Evolutionary conservation across 1,284 basidiomycete genomes (phyloP), one percentile per base, ranked within the genome.

Genomic region (Sanghuangporus weigelae): DNA sequence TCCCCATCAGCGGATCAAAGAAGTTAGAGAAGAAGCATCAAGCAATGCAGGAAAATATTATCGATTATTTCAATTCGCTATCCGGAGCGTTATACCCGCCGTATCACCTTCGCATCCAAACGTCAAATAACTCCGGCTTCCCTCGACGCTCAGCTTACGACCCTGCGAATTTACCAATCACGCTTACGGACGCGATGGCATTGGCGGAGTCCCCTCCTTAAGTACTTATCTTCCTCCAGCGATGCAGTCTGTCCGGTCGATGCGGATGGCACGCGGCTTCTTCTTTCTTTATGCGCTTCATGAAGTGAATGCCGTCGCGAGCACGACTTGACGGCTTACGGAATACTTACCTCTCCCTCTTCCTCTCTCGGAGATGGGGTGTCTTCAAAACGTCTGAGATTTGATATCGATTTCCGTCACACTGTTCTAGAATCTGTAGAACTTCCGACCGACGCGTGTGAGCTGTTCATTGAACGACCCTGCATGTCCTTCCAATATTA

Each of bases 1-100:
- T 31, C 23, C 19, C 6, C 44, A 57, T 57, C 56, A 57, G 56
- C 56, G 56, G 56, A 57, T 57, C 56, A 57, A 57, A 42, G 35
- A 46, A 42, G 23, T n/a, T 42, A 10, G 26, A 51, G 26, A n/a
- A n/a, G 19, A n/a, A 19, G 44, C 11, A 7, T n/a, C 12, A 7
- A 42, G 40, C 3, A 42, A 42, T 42, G 40, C n/a, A 42, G 11
- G 40, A 12, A n/a, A 42, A 42, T 31, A 31, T 12, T 42, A 42
- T 12, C 11, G n/a, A 42, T 42, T 12, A 42, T n/a, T 42, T 42
- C 11, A 42, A 42, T 42, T 12, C n/a, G 12, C 3, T 12, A 11
- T 11, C 40, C n/a, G 40, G 40, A 42, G 40, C 40, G 40, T 42
- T 42, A 46, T 46, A 7, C 44, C 44, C 44, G 44, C 44, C 16